Conservation (phyloP, 1,284 basidiomycete genomes). For the Fomitopsis palustris region DNA sequence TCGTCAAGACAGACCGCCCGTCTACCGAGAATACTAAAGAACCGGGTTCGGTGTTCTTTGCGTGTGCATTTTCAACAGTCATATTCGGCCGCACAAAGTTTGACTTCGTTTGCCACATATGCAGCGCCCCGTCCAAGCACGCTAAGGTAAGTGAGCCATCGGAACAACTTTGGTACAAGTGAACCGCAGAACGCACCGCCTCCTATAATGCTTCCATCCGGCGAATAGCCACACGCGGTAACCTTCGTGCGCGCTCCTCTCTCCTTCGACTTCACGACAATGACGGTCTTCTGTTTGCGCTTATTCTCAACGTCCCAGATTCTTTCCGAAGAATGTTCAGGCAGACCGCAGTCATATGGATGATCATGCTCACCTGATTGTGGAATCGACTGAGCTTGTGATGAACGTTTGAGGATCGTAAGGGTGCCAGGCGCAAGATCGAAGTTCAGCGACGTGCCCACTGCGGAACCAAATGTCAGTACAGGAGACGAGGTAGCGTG, state of each 20-base stretch:
- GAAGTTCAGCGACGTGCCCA: conserved; percentile 92
- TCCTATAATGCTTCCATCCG: conserved; percentile 82
- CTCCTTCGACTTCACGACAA: conserved; percentile 95
- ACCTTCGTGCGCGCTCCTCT: conserved; percentile 94
- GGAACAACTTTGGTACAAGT: neutral
- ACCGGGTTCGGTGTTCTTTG: conserved; percentile 79
- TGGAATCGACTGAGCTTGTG: conserved; percentile 93
- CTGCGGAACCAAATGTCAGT: conserved; percentile 39
- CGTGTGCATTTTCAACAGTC: conserved; percentile 84
- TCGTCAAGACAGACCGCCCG: conserved; percentile 74
- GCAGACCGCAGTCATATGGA: conserved; percentile 1
- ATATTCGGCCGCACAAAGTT: conserved; percentile 91
- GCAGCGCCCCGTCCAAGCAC: conserved; percentile 87
- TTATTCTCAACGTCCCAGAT: conserved; percentile 93
- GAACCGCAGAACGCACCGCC: conserved; percentile 57
- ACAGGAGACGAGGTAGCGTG: neutral
- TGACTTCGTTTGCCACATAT: conserved; percentile 89
- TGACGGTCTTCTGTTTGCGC: conserved; percentile 89
- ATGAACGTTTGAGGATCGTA: conserved; percentile 81
- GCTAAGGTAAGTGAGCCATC: conserved; percentile 38
- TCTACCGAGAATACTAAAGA: conserved; percentile 85
- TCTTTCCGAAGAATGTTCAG: conserved; percentile 54
- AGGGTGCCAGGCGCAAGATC: conserved; percentile 91
- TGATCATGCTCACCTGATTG: conserved; percentile 65
- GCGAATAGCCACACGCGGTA: conserved; percentile 81